A percentile compares a stretch with the other conserved stretches of the same genome.
Conservation (phyloP, 495 filamentous ascomycete genomes). For the Rusavskia elegans region DNA sequence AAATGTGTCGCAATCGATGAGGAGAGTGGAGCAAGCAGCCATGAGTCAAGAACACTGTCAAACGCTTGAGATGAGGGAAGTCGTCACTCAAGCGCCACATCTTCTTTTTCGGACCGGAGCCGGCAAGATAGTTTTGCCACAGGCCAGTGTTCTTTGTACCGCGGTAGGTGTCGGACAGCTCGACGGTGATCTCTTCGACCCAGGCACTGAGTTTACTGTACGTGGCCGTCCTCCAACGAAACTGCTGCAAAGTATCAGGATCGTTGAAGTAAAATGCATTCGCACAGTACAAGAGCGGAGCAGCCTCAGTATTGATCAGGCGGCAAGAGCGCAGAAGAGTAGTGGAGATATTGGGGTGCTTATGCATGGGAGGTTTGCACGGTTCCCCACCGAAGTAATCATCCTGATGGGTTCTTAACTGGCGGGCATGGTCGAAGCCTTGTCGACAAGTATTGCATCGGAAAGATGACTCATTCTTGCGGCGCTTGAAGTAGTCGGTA, state of each 20-base stretch:
- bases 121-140: neutral
- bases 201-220: neutral
- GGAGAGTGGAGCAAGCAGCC: too few species aligned
- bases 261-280: neutral
- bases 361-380: neutral
- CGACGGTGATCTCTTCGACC: neutral
- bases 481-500: too few species aligned
- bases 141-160: neutral
- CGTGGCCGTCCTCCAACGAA: neutral
- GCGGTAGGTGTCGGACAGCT: neutral
- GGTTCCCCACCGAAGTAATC: neutral
- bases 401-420: neutral
- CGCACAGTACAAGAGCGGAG: neutral
- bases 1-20: too few species aligned
- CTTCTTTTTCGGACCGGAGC: too few species aligned
- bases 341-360: neutral
- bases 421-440: too few species aligned
- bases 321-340: neutral
- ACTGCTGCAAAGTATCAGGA: neutral
- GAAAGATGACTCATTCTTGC: too few species aligned
- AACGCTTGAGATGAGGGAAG: too few species aligned
- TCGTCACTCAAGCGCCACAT: too few species aligned
- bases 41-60: too few species aligned
- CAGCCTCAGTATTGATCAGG: neutral
- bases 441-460: too few species aligned